Conservation (phyloP, 768 basidiomycete species). For the Exidia glandulosa region DNA sequence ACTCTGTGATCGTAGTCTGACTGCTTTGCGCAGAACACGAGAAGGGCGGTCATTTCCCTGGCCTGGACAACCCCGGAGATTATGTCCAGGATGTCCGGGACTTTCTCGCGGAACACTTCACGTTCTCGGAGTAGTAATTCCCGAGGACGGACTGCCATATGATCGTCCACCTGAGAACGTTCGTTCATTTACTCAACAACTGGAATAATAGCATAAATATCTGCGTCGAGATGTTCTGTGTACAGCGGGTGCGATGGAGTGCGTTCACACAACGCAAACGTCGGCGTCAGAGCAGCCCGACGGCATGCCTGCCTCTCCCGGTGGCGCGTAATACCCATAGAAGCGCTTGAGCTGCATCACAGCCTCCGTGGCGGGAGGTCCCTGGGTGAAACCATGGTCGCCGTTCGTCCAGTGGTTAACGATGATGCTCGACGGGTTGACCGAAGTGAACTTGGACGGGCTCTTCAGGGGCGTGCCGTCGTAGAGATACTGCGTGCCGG, state of each 20-base stretch:
- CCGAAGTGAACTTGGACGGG: neutral
- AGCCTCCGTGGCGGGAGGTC: neutral
- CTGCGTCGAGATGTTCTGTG: no score
- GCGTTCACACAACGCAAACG: neutral
- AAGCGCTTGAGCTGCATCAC: neutral
- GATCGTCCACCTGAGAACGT: no score
- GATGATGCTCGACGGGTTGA: neutral
- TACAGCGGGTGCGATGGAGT: no score
- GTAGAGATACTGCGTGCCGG: neutral
- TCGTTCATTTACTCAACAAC: no score
- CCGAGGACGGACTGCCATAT: no score
- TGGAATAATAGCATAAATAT: no score
- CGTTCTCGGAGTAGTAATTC: neutral
- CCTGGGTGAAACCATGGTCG: neutral
- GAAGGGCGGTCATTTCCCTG: constrained; percentile 2
- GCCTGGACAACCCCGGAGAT: neutral
- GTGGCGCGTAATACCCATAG: neutral
- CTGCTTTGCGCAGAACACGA: neutral
- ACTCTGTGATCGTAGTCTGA: neutral
- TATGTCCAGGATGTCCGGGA: neutral
- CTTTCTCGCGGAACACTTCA: neutral
- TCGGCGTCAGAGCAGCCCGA: neutral
- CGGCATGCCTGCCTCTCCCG: neutral
- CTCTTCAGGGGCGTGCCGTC: neutral
- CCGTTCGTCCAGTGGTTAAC: neutral